Evolutionary conservation across 2,329 filamentous ascomycete genomes (phyloP).

Genomic region (Parastagonospora nodorum): DNA sequence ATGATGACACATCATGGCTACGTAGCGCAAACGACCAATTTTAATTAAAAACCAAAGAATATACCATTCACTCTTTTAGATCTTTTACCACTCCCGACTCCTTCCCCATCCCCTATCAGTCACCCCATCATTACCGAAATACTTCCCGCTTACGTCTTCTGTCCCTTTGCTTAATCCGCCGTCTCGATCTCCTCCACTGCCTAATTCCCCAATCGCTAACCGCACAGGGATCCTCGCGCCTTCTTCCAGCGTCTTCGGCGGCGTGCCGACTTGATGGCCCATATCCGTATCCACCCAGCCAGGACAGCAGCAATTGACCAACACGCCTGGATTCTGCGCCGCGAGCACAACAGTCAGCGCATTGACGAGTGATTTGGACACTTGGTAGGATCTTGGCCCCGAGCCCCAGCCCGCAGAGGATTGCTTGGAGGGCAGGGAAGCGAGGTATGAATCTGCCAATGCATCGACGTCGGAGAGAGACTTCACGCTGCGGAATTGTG

Average conservation of each 20-base stretch:
- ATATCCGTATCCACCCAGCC: conserved; percentile 19
- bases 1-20: no score
- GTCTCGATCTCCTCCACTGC: conserved; percentile 4
- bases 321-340: neutral
- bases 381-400: neutral
- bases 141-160: conserved; percentile 11
- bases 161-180: conserved; percentile 1
- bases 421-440: conserved; percentile 3
- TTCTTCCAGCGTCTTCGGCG: conserved; percentile 17
- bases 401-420: conserved; percentile 6
- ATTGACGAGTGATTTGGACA: conserved; percentile 4
- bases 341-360: conserved; percentile 4
- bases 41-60: no score
- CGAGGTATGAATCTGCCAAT: conserved; percentile 5
- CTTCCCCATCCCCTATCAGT: conserved; percentile 11
- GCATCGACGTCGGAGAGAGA: conserved; percentile 4
- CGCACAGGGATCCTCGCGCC: conserved; percentile 13
- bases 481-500: neutral
- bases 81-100: conserved; percentile 10
- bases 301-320: conserved; percentile 22
- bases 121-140: conserved; percentile 16
- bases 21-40: no score
- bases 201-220: conserved; percentile 14
- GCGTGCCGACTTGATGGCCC: conserved; percentile 12
- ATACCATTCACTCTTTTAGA: no score